A percentile compares a stretch with the other conserved stretches of the same genome.
phyloP scores from a whole-genome alignment of 176 grass and related monocot genomes.

The Oryza meyeriana region DNA sequence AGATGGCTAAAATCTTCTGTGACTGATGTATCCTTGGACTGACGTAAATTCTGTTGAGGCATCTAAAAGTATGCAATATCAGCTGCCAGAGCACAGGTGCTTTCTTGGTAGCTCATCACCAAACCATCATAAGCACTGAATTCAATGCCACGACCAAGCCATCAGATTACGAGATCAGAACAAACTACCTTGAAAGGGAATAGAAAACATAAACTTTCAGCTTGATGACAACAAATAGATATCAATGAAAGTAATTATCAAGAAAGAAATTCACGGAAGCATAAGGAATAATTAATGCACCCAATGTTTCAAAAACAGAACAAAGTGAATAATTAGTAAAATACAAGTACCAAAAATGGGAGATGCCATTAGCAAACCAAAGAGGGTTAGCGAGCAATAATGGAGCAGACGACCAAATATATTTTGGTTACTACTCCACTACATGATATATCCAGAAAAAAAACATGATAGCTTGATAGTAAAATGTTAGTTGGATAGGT shows the following conservation, averaged over 20 bases:
- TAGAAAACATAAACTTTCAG: conserved; percentile 22
- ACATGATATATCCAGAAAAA: background rate
- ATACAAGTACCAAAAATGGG: background rate
- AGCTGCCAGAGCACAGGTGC: background rate
- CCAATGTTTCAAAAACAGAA: background rate
- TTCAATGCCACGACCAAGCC: conserved; percentile 32
- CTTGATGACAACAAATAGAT: conserved; percentile 13
- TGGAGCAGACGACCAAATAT: background rate
- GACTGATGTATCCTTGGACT: conserved; percentile 1
- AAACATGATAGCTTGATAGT: background rate
- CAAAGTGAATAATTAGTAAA: conserved; percentile 9
- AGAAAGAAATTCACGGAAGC: conserved; percentile 5
- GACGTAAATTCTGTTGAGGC: conserved; percentile 11
- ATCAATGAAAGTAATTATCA: background rate
- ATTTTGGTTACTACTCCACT: background rate
- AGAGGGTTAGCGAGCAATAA: background rate
- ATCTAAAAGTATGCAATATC: conserved; percentile 28
- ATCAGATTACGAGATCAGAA: background rate
- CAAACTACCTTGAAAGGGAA: conserved; percentile 42
- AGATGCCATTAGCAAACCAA: background rate
- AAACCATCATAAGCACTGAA: conserved; percentile 25
- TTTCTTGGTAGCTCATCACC: conserved; percentile 5
- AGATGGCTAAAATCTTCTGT: background rate
- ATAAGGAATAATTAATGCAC: background rate
- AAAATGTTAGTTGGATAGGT: background rate